Percentiles rank a stretch among this genome's conserved stretches.
Conservation (phyloP, 2,329 filamentous ascomycete genomes). For the Tricladium varicosporioides region DNA sequence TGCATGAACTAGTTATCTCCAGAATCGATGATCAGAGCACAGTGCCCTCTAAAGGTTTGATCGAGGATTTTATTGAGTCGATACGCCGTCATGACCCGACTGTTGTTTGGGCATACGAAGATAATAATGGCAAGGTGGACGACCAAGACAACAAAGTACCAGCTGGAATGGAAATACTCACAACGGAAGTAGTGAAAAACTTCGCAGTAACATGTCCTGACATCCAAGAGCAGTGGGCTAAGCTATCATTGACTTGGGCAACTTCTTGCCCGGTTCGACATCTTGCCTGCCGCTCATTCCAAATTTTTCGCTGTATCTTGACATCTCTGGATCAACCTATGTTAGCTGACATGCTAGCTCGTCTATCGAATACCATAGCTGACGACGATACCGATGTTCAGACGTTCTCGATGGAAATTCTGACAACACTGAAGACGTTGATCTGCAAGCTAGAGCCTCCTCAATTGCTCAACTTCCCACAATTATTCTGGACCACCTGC, state of each 20-base stretch:
- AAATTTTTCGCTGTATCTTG: constrained; percentile 92
- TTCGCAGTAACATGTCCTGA: constrained; percentile 83
- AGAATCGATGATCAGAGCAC: constrained; percentile 69
- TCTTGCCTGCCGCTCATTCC: constrained; percentile 93
- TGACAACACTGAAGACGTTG: constrained; percentile 89
- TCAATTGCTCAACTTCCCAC: constrained; percentile 84
- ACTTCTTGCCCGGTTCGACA: constrained; percentile 95
- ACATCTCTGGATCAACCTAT: constrained; percentile 88
- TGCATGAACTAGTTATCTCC: constrained; percentile 89
- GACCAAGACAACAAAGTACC: constrained; percentile 79
- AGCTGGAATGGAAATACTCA: constrained; percentile 80
- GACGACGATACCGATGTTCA: constrained; percentile 94
- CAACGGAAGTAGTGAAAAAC: constrained; percentile 76
- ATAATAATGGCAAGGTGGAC: constrained; percentile 77
- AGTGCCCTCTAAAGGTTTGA: constrained; percentile 62
- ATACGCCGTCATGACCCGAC: constrained; percentile 80
- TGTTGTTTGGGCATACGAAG: constrained; percentile 93
- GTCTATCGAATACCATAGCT: constrained; percentile 94
- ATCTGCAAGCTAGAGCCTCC: constrained; percentile 79
- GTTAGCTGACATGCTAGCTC: constrained; percentile 94
- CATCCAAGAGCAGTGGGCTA: constrained; percentile 88
- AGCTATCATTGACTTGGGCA: constrained; percentile 88
- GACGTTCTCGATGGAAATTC: constrained; percentile 95
- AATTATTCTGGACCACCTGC: constrained; percentile 96
- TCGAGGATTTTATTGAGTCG: constrained; percentile 84